These are phyloP conservation scores for Trichosanthes cucumerina DNA, from an alignment of 306 rosid genomes.

Conservation along the genomic window DNA sequence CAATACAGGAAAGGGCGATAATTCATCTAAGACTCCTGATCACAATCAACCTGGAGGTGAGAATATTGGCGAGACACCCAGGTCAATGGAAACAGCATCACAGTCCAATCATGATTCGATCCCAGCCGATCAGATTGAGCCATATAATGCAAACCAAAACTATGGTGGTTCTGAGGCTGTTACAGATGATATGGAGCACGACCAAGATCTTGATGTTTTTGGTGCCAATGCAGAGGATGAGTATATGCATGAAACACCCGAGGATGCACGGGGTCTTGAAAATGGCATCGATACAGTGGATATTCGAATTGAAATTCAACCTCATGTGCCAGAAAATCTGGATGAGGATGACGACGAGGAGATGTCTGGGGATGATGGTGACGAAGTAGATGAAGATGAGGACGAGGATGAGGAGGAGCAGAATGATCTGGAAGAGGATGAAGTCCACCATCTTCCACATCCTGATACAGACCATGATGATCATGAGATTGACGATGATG, in stretches of 20 bases:
- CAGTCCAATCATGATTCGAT: slow-evolving; percentile 45
- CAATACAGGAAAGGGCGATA: slow-evolving; percentile 53
- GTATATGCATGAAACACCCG: slow-evolving; percentile 80
- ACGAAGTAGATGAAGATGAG: slow-evolving; percentile 77
- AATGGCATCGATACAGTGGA: slow-evolving; percentile 57
- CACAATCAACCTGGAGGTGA: slow-evolving; percentile 42
- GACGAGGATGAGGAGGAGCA: slow-evolving; percentile 92
- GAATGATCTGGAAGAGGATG: slow-evolving; percentile 79
- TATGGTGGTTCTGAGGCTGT: slow-evolving; percentile 88
- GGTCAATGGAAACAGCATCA: slow-evolving; percentile 53
- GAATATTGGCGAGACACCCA: slow-evolving; percentile 42
- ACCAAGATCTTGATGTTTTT: slow-evolving; percentile 74
- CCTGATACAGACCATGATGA: slow-evolving; percentile 92
- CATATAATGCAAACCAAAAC: slow-evolving; percentile 48
- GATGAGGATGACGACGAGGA: slow-evolving; percentile 85
- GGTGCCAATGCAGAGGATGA: slow-evolving; percentile 62
- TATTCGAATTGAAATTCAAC: slow-evolving; percentile 62
- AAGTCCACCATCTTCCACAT: slow-evolving; percentile 81
- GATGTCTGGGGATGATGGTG: slow-evolving; percentile 93
- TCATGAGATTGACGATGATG: slow-evolving; percentile 88
- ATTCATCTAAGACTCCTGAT: slow-evolving; percentile 49
- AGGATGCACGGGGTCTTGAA: slow-evolving; percentile 55
- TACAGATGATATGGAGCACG: slow-evolving; percentile 95
- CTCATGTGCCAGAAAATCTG: slow-evolving; percentile 63
- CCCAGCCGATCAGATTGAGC: slow-evolving; percentile 44